phyloP scores from a whole-genome alignment of 1,284 basidiomycete species.

The Ustilago vetiveriae region DNA sequence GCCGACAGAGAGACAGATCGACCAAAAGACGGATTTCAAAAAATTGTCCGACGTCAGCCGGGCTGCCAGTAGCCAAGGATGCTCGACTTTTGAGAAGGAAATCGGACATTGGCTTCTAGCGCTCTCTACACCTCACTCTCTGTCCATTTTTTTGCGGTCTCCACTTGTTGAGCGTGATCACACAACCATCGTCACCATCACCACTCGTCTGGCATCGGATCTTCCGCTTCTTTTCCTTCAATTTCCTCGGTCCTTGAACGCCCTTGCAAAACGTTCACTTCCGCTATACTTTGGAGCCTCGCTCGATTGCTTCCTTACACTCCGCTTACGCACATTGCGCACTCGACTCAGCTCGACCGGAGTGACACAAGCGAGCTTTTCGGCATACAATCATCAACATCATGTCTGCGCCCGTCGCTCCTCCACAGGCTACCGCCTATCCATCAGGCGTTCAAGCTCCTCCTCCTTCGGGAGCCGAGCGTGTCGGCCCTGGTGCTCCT shows the following conservation, averaged over 20 bases:
- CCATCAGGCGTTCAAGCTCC: constrained; percentile 41
- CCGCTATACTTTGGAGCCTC: too few species aligned
- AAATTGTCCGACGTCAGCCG: constrained; percentile 13
- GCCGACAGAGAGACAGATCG: too few species aligned
- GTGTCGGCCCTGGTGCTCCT: constrained; percentile 28
- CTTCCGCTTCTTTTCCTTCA: background rate
- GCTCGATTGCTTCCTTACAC: too few species aligned
- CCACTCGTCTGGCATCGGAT: constrained; percentile 12
- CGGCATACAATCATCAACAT: constrained; percentile 1
- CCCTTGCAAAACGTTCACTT: too few species aligned
- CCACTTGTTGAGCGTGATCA: constrained; percentile 16
- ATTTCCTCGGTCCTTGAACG: background rate
- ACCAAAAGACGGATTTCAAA: constrained; percentile 1
- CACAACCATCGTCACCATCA: constrained; percentile 4
- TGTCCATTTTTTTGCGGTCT: constrained; percentile 6
- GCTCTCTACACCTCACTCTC: background rate
- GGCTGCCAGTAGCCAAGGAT: background rate
- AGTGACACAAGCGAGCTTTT: too few species aligned
- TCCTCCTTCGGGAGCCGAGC: constrained; percentile 44
- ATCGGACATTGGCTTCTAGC: constrained; percentile 6
- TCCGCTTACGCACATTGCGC: too few species aligned
- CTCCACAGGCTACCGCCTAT: constrained; percentile 42
- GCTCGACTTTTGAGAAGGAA: too few species aligned
- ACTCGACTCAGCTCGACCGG: too few species aligned
- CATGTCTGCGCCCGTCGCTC: constrained; percentile 40